Evolutionary conservation across 2,329 filamentous ascomycete species (phyloP).

Genomic region (Gaeumannomyces sp.): DNA sequence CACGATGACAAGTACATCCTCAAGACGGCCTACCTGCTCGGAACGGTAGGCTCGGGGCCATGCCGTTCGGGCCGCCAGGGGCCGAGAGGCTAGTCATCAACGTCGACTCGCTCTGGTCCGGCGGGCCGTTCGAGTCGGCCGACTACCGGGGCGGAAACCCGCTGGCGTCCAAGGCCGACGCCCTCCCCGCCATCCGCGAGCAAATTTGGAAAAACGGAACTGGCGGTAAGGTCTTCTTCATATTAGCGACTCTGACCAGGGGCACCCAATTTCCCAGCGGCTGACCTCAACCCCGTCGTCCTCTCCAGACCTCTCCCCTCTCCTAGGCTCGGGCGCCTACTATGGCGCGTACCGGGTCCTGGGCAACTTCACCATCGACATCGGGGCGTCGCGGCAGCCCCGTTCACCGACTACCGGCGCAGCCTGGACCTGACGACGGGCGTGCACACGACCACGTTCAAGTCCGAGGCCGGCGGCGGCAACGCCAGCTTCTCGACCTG

Average conservation of each 20-base stretch:
- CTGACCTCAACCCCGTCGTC: neutral
- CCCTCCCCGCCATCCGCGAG: conserved; percentile 35
- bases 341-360: conserved; percentile 42
- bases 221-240: conserved; percentile 28
- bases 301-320: conserved; percentile 25
- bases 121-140: conserved; percentile 39
- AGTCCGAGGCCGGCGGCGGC: conserved; percentile 20
- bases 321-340: conserved; percentile 31
- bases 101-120: conserved; percentile 43
- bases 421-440: conserved; percentile 38
- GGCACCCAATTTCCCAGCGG: neutral
- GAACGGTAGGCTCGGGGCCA: conserved; percentile 41
- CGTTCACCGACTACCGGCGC: conserved; percentile 30
- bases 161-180: conserved; percentile 23
- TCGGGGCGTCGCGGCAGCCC: conserved; percentile 22
- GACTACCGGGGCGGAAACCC: conserved; percentile 44
- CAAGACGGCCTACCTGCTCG: conserved; percentile 37
- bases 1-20: conserved; percentile 25
- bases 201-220: conserved; percentile 43
- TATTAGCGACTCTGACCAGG: neutral
- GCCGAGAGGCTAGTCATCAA: conserved; percentile 39
- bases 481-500: conserved; percentile 25
- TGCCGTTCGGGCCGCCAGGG: conserved; percentile 37
- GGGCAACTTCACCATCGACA: conserved; percentile 36
- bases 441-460: conserved; percentile 28